Conservation (phyloP, 306 rosid species). For the Lathyrus tuberosus region DNA sequence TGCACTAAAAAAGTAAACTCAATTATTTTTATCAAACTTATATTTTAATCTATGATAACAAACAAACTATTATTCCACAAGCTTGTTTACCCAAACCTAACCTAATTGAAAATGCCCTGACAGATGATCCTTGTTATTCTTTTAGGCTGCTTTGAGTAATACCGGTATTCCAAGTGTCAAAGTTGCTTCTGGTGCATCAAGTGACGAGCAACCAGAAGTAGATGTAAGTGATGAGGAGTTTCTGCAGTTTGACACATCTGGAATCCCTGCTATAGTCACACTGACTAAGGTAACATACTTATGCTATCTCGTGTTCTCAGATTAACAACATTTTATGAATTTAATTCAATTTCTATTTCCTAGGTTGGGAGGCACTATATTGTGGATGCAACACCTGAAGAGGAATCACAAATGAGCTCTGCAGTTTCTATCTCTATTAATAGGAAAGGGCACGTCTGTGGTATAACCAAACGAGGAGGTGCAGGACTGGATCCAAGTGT, state of each 20-base stretch:
- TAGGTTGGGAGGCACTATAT: slow-evolving; percentile 83
- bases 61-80: neutral
- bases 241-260: slow-evolving; percentile 83
- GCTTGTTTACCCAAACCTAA: neutral
- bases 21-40: too few relatives aligned
- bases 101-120: slow-evolving; percentile 8
- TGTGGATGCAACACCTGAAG: slow-evolving; percentile 84
- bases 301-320: slow-evolving; percentile 5
- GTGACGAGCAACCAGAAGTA: slow-evolving; percentile 71
- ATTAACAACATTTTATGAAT: slow-evolving; percentile 9
- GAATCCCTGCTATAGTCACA: slow-evolving; percentile 81
- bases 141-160: slow-evolving; percentile 83
- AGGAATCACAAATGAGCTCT: slow-evolving; percentile 90
- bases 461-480: slow-evolving; percentile 83
- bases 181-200: slow-evolving; percentile 61
- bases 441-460: slow-evolving; percentile 69
- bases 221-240: slow-evolving; percentile 88
- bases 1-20: too few relatives aligned
- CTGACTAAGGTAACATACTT: slow-evolving; percentile 66
- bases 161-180: slow-evolving; percentile 83
- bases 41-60: too few relatives aligned
- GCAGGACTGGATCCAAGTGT: slow-evolving; percentile 81
- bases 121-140: slow-evolving; percentile 40
- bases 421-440: slow-evolving; percentile 79
- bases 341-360: slow-evolving; percentile 28